Evolutionary conservation across 2,329 filamentous ascomycete species (phyloP).

Genomic region (Aspergillus jensenii): DNA sequence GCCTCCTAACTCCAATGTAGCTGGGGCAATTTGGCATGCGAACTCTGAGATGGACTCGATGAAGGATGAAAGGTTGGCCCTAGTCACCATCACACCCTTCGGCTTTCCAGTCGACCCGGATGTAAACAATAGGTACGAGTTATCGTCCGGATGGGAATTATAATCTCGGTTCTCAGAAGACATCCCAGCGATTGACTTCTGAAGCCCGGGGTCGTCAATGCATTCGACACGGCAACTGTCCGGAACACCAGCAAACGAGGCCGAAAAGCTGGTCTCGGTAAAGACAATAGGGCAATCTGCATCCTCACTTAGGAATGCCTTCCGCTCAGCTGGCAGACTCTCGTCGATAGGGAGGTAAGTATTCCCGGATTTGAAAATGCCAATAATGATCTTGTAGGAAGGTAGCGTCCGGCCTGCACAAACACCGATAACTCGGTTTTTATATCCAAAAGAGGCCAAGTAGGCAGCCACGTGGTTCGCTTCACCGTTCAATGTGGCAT

Average conservation of each 20-base stretch:
- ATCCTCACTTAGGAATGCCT: conserved; percentile 30
- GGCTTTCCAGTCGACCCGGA: conserved; percentile 94
- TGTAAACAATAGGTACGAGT: conserved; percentile 71
- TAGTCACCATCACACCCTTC: conserved; percentile 94
- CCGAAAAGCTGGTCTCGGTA: conserved; percentile 21
- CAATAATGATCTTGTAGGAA: conserved; percentile 31
- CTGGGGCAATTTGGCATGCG: conserved; percentile 24
- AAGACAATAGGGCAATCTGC: conserved; percentile 30
- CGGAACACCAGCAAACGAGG: conserved; percentile 19
- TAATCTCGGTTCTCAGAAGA: conserved; percentile 17
- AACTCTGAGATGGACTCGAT: conserved; percentile 30
- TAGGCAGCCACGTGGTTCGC: conserved; percentile 27
- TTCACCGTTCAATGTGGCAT: conserved; percentile 21
- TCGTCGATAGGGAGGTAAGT: conserved; percentile 37
- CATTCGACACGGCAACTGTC: conserved; percentile 21
- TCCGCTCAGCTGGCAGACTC: conserved; percentile 29
- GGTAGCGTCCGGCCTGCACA: conserved; percentile 27
- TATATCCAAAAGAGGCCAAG: conserved; percentile 21
- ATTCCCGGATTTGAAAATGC: conserved; percentile 36
- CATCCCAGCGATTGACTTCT: conserved; percentile 16
- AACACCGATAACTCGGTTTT: conserved; percentile 28
- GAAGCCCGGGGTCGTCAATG: conserved; percentile 22
- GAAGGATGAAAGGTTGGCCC: conserved; percentile 27
- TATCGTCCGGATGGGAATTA: conserved; percentile 18
- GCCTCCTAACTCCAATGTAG: conserved; percentile 23